phyloP scores from a whole-genome alignment of 192 early-diverging fungal genomes.

The Rhizoclosmatium sp. region DNA sequence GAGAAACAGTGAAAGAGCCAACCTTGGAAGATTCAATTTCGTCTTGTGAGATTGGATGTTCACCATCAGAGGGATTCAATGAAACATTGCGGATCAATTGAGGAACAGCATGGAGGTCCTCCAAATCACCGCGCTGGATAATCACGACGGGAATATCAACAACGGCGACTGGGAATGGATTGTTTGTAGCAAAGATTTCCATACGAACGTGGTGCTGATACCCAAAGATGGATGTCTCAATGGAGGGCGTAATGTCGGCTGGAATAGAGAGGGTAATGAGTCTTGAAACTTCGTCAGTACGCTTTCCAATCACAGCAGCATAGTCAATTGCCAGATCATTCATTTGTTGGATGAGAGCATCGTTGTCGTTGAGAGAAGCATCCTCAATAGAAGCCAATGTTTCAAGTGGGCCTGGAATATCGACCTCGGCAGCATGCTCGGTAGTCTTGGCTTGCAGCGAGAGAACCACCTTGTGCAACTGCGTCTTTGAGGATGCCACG shows the following conservation, averaged over 20 bases:
- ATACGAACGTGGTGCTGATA: background rate
- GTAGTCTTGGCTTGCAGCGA: background rate
- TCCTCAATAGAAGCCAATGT: background rate
- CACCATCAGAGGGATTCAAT: background rate
- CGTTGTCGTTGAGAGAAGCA: background rate
- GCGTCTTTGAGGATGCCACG: too few species aligned
- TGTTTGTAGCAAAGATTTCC: slow-evolving; percentile 12
- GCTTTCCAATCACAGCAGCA: background rate
- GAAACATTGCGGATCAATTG: background rate
- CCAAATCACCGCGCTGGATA: background rate
- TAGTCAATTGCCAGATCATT: background rate
- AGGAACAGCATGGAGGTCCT: background rate
- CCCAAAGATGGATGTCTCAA: slow-evolving; percentile 17
- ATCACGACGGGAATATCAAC: slow-evolving; percentile 28
- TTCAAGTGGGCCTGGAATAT: background rate
- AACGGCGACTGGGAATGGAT: slow-evolving; percentile 7
- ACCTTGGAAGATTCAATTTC: background rate
- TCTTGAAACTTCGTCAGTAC: background rate
- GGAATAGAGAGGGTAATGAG: slow-evolving; percentile 12
- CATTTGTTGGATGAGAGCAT: background rate
- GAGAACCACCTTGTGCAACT: background rate
- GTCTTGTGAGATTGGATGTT: background rate
- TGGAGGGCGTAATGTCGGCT: background rate
- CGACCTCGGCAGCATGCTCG: background rate
- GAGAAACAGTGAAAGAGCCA: background rate